phyloP scores from a whole-genome alignment of 768 basidiomycete genomes.

The Mrakia blollopis region DNA sequence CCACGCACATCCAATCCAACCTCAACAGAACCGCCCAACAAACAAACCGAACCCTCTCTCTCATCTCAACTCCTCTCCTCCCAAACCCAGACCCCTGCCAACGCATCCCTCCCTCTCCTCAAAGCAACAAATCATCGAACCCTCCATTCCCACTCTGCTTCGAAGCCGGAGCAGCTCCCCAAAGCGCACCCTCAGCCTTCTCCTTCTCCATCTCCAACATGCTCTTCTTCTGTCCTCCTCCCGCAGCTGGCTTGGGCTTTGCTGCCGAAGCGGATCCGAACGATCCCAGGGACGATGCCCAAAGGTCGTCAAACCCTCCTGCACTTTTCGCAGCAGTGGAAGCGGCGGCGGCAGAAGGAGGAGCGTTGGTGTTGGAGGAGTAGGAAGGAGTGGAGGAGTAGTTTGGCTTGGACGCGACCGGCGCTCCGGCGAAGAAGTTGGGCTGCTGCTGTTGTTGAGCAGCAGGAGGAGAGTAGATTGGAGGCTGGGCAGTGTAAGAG shows the following conservation, averaged over 20 bases:
- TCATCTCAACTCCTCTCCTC: too few relatives aligned
- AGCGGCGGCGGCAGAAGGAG: slow-evolving; percentile 11
- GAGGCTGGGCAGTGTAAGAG: not conserved
- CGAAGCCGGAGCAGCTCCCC: slow-evolving; percentile 51
- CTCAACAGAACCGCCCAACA: not conserved
- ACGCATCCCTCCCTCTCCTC: slow-evolving; percentile 21
- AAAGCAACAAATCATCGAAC: slow-evolving; percentile 49
- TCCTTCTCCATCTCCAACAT: slow-evolving; percentile 87
- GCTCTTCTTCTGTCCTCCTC: slow-evolving; percentile 55
- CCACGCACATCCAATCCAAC: not conserved
- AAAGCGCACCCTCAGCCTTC: slow-evolving; percentile 72
- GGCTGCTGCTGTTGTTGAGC: not conserved
- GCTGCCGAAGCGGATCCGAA: slow-evolving; percentile 38
- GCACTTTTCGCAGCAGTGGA: slow-evolving; percentile 10
- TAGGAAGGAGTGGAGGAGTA: slow-evolving; percentile 25
- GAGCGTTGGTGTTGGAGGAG: not conserved
- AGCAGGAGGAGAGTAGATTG: slow-evolving; percentile 9
- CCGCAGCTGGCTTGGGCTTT: slow-evolving; percentile 43
- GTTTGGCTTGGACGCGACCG: slow-evolving; percentile 18
- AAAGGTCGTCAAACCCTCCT: slow-evolving; percentile 30
- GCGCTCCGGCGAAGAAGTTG: slow-evolving; percentile 9
- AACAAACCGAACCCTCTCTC: not conserved
- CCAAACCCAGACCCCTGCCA: not conserved
- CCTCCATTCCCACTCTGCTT: slow-evolving; percentile 35
- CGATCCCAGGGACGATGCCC: slow-evolving; percentile 34